Evolutionary conservation across 768 basidiomycete species (phyloP), one percentile per base, ranked within the genome.

Genomic region (Royoungia palumana): DNA sequence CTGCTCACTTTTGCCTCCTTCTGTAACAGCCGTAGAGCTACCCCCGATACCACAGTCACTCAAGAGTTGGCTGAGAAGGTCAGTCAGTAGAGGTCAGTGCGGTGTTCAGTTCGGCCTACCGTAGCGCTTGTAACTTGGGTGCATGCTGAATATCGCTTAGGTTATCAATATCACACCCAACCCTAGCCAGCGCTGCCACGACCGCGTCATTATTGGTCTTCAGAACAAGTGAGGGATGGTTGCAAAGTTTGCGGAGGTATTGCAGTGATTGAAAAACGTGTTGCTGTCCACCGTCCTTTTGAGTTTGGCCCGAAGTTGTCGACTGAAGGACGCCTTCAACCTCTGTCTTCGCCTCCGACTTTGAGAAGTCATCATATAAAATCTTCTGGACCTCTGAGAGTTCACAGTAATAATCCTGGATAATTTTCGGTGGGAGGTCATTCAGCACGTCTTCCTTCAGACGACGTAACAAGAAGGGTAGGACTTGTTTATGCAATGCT

Each of bases 371-470:
- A 62, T 98, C 96, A 63, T 98, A 99, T 16, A 99, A 79, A 52
- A 82, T 76, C 66, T 93, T 94, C 71, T 99, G 96, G 17, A 98
- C 70, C 0, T 93, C 89, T 0, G 95, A 97, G 4, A 99, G 78
- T 63, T 98, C 95, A 74, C 94, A 97, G 63, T 97, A 94, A 66
- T 98, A 98, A 66, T 99, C 96, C 68, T 99, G 96, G 49, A 99
- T 98, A 67, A 99, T 99, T 73, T 99, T 98, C 4, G 96, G 96
- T 2, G 96, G 96, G 3, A 99, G 75, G 64, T 99, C 96, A 53
- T 91, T 72, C 48, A 99, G 73, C 24, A 99, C 96, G 62, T 99
- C 94, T 70, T 99, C 96, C 66, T 99, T 99, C 64, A 99, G 72
- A 20, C 96, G 86, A 35, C 96, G 90, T 14, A 99, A 77, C 35